Percentiles rank a stretch among this genome's conserved stretches.
Evolutionary conservation across 352 stramenopile genomes (phyloP).

Genomic region (Hyaloperonospora brassicae): DNA sequence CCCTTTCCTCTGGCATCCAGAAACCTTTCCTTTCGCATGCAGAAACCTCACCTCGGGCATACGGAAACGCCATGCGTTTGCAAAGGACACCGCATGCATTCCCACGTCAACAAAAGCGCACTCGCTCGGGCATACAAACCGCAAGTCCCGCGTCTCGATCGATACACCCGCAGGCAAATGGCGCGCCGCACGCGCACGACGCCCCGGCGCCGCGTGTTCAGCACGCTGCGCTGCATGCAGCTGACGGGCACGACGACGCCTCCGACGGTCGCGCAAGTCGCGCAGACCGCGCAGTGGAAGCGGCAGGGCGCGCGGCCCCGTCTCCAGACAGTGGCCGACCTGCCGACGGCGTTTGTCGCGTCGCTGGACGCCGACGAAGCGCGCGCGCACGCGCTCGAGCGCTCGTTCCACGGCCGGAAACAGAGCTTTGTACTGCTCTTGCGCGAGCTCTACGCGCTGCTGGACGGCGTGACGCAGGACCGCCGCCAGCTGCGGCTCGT

Average conservation of each 20-base stretch:
- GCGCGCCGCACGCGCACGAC: slow-evolving; percentile 4
- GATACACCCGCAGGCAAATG: not conserved
- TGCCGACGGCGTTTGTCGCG: slow-evolving; percentile 39
- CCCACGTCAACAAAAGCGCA: too few relatives aligned
- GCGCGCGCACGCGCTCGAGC: slow-evolving; percentile 36
- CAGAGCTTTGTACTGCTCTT: slow-evolving; percentile 44
- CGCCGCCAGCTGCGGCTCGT: slow-evolving; percentile 50
- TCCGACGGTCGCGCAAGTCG: slow-evolving; percentile 6
- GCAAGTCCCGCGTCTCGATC: too few relatives aligned
- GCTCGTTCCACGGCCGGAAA: slow-evolving; percentile 41
- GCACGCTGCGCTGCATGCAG: slow-evolving; percentile 53
- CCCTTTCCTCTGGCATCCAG: not conserved
- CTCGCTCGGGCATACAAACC: too few relatives aligned
- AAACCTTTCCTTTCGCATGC: not conserved
- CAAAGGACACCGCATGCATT: not conserved
- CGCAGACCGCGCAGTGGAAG: slow-evolving; percentile 30
- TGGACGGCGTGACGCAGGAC: slow-evolving; percentile 38
- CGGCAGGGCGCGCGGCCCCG: slow-evolving; percentile 24
- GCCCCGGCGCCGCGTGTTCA: slow-evolving; percentile 35
- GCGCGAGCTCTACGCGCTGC: slow-evolving; percentile 60
- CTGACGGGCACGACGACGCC: slow-evolving; percentile 34
- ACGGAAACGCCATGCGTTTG: not conserved
- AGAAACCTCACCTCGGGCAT: not conserved
- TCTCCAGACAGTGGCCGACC: slow-evolving; percentile 51
- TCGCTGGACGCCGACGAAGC: slow-evolving; percentile 38